Percentiles rank a stretch among this genome's conserved stretches.
These are phyloP conservation scores for Diaporthe humulicola DNA, from an alignment of 2,329 filamentous ascomycete species.

Conservation along the genomic window DNA sequence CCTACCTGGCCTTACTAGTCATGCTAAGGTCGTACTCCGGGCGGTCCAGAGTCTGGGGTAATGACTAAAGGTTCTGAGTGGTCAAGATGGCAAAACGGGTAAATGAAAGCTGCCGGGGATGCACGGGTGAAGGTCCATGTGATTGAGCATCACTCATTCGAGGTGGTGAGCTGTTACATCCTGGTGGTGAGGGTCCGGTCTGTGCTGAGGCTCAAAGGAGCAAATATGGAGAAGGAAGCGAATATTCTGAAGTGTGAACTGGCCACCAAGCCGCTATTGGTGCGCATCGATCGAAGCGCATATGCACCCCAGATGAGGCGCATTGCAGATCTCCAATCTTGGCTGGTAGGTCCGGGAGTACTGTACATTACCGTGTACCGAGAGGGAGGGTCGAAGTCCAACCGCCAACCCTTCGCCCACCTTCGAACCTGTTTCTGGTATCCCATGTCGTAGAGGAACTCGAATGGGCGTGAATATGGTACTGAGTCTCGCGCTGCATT, in stretches of 20 bases:
- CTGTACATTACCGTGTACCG: conserved; percentile 25
- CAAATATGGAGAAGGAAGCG: conserved; percentile 9
- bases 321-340: conserved; percentile 29
- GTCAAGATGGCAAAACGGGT: conserved; percentile 9
- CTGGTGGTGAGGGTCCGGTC: conserved; percentile 25
- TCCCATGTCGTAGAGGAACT: neutral
- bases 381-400: conserved; percentile 27
- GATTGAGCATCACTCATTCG: conserved; percentile 6
- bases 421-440: conserved; percentile 4
- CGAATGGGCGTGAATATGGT: neutral
- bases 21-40: conserved; percentile 17
- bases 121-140: conserved; percentile 8
- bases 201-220: conserved; percentile 24
- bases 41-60: conserved; percentile 22
- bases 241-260: neutral
- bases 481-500: neutral
- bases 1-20: conserved; percentile 25
- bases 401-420: neutral
- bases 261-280: conserved; percentile 34
- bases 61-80: conserved; percentile 1
- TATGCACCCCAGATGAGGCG: conserved; percentile 39
- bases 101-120: conserved; percentile 5
- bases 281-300: conserved; percentile 33
- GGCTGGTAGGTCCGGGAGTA: conserved; percentile 16
- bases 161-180: conserved; percentile 17